Evolutionary conservation across 768 basidiomycete species (phyloP), one percentile per base, ranked within the genome.

Genomic region (Multifurca ochricompacta): DNA sequence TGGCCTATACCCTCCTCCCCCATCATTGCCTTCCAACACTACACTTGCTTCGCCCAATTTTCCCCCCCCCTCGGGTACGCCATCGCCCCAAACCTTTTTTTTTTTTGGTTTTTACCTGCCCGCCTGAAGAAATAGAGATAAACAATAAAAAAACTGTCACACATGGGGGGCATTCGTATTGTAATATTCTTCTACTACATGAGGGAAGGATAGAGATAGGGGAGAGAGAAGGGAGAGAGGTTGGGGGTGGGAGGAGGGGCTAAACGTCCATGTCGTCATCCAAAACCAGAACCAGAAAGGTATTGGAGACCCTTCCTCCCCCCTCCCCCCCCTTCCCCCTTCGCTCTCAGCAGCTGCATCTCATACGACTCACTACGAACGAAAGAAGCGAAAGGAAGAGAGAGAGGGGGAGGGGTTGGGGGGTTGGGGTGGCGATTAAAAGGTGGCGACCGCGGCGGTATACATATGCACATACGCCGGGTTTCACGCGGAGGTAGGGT

Each of bases 231-330:
- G n/a, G n/a, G n/a, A n/a, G n/a, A n/a, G n/a, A n/a, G n/a, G n/a
- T n/a, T n/a, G n/a, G n/a, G n/a, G n/a, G n/a, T n/a, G n/a, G n/a
- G n/a, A n/a, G n/a, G n/a, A n/a, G n/a, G n/a, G n/a, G n/a, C n/a
- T n/a, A n/a, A 27, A 45, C 44, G 44, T 45, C 44, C 44, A 16
- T 45, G 30, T 45, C 44, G 44, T 45, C 44, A 45, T 30, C 30
- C 14, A 27, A 18, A 32, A 30, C 31, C 28, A 31, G n/a, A 32
- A n/a, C n/a, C n/a, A n/a, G n/a, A 32, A 45, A 21, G 44, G 41
- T n/a, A 25, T 27, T 16, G 31, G 30, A 45, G 44, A n/a, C n/a
- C n/a, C n/a, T n/a, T n/a, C n/a, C n/a, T n/a, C n/a, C n/a, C n/a
- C n/a, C n/a, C 44, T 10, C 28, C 27, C 2, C 16, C 27, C 11